phyloP scores from a whole-genome alignment of 164 flowering plant species.

The Kingdonia uniflora region DNA sequence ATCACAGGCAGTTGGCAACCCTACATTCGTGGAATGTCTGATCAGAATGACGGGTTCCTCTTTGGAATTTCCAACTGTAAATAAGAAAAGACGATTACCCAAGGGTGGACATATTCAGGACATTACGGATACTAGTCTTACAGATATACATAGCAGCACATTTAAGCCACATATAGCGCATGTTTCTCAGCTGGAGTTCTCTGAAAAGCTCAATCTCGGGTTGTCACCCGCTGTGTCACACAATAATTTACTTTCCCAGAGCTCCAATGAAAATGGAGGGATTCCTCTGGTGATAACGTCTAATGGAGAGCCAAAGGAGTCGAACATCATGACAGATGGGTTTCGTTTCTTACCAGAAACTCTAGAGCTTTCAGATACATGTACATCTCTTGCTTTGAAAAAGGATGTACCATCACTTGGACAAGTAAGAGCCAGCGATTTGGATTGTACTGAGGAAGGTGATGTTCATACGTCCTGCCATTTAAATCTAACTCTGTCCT shows the following conservation, averaged over 20 bases:
- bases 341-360: slow-evolving; percentile 34
- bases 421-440: slow-evolving; percentile 23
- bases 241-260: slow-evolving; percentile 53
- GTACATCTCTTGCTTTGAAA: slow-evolving; percentile 44
- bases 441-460: slow-evolving; percentile 35
- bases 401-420: slow-evolving; percentile 26
- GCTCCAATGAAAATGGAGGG: slow-evolving; percentile 63
- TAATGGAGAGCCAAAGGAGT: slow-evolving; percentile 35
- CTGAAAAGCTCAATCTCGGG: slow-evolving; percentile 60
- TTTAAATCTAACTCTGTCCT: slow-evolving; percentile 68
- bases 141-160: slow-evolving; percentile 38
- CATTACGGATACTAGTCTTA: slow-evolving; percentile 31
- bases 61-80: slow-evolving; percentile 54
- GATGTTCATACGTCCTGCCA: slow-evolving; percentile 65
- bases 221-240: slow-evolving; percentile 79
- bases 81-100: slow-evolving; percentile 74
- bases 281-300: slow-evolving; percentile 35
- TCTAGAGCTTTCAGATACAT: slow-evolving; percentile 66
- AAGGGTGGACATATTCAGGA: slow-evolving; percentile 30
- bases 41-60: slow-evolving; percentile 44
- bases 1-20: slow-evolving; percentile 49
- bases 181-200: slow-evolving; percentile 47
- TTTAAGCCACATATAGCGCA: slow-evolving; percentile 43
- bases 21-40: slow-evolving; percentile 54
- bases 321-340: slow-evolving; percentile 24